phyloP scores from a whole-genome alignment of 1,284 basidiomycete genomes.

The Tylopilus orsonianus region DNA sequence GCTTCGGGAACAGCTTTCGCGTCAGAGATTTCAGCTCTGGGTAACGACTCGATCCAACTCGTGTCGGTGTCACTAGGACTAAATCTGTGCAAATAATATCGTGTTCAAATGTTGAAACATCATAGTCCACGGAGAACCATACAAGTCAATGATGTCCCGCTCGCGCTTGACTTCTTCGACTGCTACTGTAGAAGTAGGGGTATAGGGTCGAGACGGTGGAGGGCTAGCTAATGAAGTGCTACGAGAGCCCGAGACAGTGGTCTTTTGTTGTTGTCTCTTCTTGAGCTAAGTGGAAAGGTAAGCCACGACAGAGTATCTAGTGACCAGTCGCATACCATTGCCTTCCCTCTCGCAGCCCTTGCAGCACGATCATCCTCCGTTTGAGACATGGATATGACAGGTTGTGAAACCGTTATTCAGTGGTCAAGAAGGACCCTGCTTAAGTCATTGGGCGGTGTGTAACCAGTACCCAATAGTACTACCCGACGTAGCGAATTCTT shows the following conservation, averaged over 20 bases:
- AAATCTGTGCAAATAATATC: slow-evolving; percentile 34
- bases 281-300: slow-evolving; percentile 51
- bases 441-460: slow-evolving; percentile 1
- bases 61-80: slow-evolving; percentile 41
- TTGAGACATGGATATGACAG: slow-evolving; percentile 33
- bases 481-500: slow-evolving; percentile 7
- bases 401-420: slow-evolving; percentile 6
- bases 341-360: slow-evolving; percentile 77
- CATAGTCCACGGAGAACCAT: slow-evolving; percentile 29
- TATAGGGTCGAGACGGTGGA: slow-evolving; percentile 50
- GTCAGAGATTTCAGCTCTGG: slow-evolving; percentile 43
- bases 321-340: slow-evolving; percentile 50
- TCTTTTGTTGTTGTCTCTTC: slow-evolving; percentile 72
- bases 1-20: slow-evolving; percentile 6
- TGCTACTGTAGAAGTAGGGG: slow-evolving; percentile 42
- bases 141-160: slow-evolving; percentile 53
- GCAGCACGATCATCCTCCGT: slow-evolving; percentile 75
- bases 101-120: slow-evolving; percentile 2
- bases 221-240: slow-evolving; percentile 39
- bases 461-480: not conserved
- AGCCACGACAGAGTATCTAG: slow-evolving; percentile 12
- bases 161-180: slow-evolving; percentile 38
- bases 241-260: slow-evolving; percentile 37
- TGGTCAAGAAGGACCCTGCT: slow-evolving; percentile 1
- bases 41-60: slow-evolving; percentile 60